A percentile compares a stretch with the other conserved stretches of the same genome.
Conservation (phyloP, 768 basidiomycete species). For the Phaeotremella skinneri region DNA sequence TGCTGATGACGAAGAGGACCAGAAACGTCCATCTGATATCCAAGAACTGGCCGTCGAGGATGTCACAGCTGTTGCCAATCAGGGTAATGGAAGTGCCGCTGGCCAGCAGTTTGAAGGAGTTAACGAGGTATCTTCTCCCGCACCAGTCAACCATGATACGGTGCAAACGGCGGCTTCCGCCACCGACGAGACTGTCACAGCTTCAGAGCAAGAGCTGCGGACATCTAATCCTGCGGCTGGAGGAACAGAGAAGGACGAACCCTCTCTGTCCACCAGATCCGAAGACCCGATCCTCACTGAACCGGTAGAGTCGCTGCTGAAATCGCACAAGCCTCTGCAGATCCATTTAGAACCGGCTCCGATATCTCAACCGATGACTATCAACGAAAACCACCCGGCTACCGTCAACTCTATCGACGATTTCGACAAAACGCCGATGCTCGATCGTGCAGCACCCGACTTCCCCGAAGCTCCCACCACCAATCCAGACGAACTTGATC, state of each 20-base stretch:
- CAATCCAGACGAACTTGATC: neutral
- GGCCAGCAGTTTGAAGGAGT: neutral
- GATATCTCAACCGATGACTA: conserved; percentile 32
- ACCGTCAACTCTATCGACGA: neutral
- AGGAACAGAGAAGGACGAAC: conserved; percentile 3
- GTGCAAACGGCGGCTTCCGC: too few relatives aligned
- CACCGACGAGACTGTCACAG: too few relatives aligned
- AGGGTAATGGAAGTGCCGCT: neutral
- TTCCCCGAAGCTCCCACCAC: conserved; percentile 1
- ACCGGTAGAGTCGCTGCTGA: neutral
- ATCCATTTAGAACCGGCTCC: conserved; percentile 40
- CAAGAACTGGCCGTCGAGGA: neutral
- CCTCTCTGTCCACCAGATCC: conserved; percentile 6
- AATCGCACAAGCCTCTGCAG: conserved; percentile 26
- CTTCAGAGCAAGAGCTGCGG: too few relatives aligned
- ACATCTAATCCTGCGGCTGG: too few relatives aligned
- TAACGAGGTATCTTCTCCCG: too few relatives aligned
- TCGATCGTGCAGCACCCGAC: neutral
- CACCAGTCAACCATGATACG: too few relatives aligned
- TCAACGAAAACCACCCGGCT: neutral
- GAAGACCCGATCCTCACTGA: conserved; percentile 16
- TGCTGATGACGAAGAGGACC: conserved; percentile 14
- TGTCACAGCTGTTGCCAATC: neutral
- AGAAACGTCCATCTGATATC: neutral
- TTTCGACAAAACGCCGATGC: neutral